Conservation (phyloP, 1,284 basidiomycete genomes). For the Apiotrichum gracile region DNA sequence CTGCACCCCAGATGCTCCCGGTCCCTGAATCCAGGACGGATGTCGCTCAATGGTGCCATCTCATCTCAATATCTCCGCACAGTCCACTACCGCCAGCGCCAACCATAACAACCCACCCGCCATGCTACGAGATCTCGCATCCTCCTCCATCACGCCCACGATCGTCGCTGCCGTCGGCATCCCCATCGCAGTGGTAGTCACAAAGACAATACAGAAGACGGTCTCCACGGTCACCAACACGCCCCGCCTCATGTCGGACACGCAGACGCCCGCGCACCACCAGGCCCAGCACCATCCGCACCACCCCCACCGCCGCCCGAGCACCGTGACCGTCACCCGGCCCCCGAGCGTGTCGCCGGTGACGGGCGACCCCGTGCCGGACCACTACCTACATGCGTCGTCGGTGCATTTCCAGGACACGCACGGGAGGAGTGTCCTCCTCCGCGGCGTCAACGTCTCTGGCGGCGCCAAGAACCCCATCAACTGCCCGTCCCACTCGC, state of each 20-base stretch:
- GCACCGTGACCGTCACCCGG: conserved; percentile 8
- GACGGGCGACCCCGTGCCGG: conserved; percentile 55
- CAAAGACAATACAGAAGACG: neutral
- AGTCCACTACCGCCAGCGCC: too few species aligned
- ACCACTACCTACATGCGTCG: conserved; percentile 57
- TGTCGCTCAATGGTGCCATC: too few species aligned
- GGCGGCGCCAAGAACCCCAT: conserved; percentile 80
- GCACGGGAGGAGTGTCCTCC: conserved; percentile 70
- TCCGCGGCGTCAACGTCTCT: conserved; percentile 89
- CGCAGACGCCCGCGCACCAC: neutral
- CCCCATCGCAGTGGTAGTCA: neutral
- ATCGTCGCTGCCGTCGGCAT: neutral
- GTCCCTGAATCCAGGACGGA: too few species aligned
- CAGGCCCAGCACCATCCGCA: neutral
- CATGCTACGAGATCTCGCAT: too few species aligned
- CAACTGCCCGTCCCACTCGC: conserved; percentile 59
- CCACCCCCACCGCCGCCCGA: neutral
- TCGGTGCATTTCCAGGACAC: conserved; percentile 76
- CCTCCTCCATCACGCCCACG: neutral
- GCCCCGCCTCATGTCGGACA: neutral
- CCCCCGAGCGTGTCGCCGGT: conserved; percentile 56
- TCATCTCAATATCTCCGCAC: too few species aligned
- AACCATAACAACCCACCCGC: too few species aligned
- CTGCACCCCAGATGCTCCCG: too few species aligned
- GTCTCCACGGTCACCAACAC: neutral